Percentiles rank a stretch among this genome's conserved stretches.
Conservation (phyloP, 177 flowering plant genomes). For the Tripterygium wilfordii region DNA sequence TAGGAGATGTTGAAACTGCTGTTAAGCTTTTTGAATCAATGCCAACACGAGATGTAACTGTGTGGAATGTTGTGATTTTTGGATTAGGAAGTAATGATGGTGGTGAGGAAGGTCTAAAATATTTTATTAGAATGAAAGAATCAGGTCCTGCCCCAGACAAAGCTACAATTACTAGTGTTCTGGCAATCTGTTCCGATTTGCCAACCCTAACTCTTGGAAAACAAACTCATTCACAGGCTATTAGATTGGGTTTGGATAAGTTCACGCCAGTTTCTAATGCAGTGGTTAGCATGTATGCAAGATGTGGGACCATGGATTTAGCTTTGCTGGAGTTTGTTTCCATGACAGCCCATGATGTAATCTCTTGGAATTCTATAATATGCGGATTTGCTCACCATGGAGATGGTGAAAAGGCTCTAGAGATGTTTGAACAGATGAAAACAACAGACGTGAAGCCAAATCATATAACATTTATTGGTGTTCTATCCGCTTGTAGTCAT, state of each 20-base stretch:
- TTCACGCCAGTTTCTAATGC: constrained; percentile 54
- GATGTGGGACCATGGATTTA: constrained; percentile 54
- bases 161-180: constrained; percentile 52
- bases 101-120: constrained; percentile 51
- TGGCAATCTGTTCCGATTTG: constrained; percentile 47
- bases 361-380: constrained; percentile 70
- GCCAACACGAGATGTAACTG: constrained; percentile 38
- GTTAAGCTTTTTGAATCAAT: constrained; percentile 34
- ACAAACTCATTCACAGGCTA: constrained; percentile 42
- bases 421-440: constrained; percentile 48
- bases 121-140: constrained; percentile 43
- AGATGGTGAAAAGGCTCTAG: constrained; percentile 40
- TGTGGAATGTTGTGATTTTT: constrained; percentile 59
- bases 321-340: constrained; percentile 36
- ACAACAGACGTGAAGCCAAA: constrained; percentile 35
- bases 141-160: constrained; percentile 30
- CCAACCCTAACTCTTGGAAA: constrained; percentile 48
- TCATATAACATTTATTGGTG: constrained; percentile 53
- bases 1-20: constrained; percentile 34
- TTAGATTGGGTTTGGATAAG: constrained; percentile 32
- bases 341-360: constrained; percentile 39
- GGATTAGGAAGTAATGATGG: constrained; percentile 54
- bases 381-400: constrained; percentile 65
- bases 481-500: constrained; percentile 63
- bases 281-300: constrained; percentile 54